Conservation (phyloP, 2,329 filamentous ascomycete genomes). For the Botrytis galanthina region DNA sequence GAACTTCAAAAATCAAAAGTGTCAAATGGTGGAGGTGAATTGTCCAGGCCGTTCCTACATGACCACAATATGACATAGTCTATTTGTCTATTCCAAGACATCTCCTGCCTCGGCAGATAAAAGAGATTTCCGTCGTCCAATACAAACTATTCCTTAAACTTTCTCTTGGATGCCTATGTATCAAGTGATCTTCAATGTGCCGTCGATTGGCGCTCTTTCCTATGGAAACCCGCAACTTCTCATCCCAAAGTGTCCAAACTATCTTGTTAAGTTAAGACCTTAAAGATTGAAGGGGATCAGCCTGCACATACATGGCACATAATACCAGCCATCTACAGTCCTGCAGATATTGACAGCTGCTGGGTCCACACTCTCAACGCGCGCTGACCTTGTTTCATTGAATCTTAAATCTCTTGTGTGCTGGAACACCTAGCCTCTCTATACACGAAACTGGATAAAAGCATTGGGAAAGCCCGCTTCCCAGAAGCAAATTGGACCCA, state of each 20-base stretch:
- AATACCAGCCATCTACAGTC: neutral
- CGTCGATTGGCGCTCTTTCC: neutral
- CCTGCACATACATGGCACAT: neutral
- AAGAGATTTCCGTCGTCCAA: neutral
- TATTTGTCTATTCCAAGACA: neutral
- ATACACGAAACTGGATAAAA: neutral
- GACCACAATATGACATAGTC: neutral
- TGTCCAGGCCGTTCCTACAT: neutral
- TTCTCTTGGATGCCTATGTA: neutral
- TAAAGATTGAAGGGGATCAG: neutral
- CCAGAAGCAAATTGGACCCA: neutral
- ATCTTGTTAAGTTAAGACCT: neutral
- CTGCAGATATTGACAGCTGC: neutral
- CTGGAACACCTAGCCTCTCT: neutral
- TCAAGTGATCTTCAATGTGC: neutral
- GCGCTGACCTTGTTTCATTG: conserved; percentile 1
- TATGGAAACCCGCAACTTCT: too few species aligned
- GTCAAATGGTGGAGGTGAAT: neutral
- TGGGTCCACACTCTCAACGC: neutral
- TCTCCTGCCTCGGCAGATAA: neutral
- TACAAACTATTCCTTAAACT: neutral
- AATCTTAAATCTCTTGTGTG: neutral
- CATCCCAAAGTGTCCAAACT: neutral
- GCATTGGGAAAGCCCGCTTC: neutral
- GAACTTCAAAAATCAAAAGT: neutral